These are phyloP conservation scores for Melocanna baccifera DNA, from an alignment of 176 grass and related monocot species.

Conservation along the genomic window DNA sequence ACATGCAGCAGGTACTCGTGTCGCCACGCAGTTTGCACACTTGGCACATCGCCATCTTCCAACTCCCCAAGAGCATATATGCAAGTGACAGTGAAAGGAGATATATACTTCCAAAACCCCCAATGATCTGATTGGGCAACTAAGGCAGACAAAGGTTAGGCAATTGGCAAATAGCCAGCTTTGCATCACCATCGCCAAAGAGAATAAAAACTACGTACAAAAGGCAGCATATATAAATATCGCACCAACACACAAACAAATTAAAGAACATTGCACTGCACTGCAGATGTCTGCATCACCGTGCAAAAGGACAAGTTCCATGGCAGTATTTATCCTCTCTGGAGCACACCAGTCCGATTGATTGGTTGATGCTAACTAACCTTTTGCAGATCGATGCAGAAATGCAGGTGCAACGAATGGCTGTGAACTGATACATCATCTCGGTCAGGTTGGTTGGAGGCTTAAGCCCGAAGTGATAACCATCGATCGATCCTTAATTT, in stretches of 20 bases:
- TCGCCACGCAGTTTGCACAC: neutral
- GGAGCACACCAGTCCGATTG: slow-evolving; percentile 9
- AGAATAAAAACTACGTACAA: neutral
- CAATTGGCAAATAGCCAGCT: slow-evolving; percentile 13
- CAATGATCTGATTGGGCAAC: neutral
- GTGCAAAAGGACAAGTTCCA: slow-evolving; percentile 32
- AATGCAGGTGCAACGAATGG: slow-evolving; percentile 20
- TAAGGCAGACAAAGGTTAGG: slow-evolving; percentile 33
- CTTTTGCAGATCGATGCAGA: neutral
- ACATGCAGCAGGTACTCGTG: neutral
- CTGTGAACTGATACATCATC: neutral
- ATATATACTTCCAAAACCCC: slow-evolving; percentile 16
- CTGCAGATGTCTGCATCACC: neutral
- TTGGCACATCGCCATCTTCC: neutral
- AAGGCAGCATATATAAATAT: neutral
- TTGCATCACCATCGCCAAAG: neutral
- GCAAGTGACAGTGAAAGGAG: neutral
- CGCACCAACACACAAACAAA: neutral
- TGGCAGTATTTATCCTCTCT: slow-evolving; percentile 34
- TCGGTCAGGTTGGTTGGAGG: neutral
- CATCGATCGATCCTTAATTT: too few relatives aligned
- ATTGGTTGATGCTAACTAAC: neutral
- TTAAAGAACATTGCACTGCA: neutral
- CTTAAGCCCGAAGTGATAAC: slow-evolving; percentile 3
- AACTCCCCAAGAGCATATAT: neutral